Evolutionary conservation across 2,329 filamentous ascomycete species (phyloP).

Genomic region (Blastomyces parvus): DNA sequence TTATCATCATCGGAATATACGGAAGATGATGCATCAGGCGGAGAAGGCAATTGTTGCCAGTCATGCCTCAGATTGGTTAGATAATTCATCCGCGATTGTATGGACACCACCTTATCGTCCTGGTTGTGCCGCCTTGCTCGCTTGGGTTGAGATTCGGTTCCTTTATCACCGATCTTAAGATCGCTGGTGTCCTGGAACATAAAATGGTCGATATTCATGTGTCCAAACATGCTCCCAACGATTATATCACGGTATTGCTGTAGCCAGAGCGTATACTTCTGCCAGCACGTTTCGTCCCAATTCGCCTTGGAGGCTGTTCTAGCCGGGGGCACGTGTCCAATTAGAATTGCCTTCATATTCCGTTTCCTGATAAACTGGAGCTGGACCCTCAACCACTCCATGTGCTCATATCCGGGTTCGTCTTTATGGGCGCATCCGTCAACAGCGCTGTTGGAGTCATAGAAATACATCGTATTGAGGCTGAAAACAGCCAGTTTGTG

Average conservation of each 20-base stretch:
- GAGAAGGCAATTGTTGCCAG: constrained; percentile 68
- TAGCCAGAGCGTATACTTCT: constrained; percentile 89
- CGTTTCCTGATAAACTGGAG: constrained; percentile 70
- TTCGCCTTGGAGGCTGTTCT: constrained; percentile 72
- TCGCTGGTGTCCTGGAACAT: constrained; percentile 78
- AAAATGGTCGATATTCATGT: constrained; percentile 99
- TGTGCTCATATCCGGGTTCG: constrained; percentile 85
- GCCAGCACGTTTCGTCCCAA: constrained; percentile 98
- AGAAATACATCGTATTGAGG: constrained; percentile 94
- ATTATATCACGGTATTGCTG: constrained; percentile 86
- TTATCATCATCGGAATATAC: constrained; percentile 16
- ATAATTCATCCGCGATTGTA: constrained; percentile 66
- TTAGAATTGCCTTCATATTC: constrained; percentile 88
- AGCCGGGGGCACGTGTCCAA: constrained; percentile 87
- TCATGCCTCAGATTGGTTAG: constrained; percentile 63
- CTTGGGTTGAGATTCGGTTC: constrained; percentile 15
- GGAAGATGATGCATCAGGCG: constrained; percentile 26
- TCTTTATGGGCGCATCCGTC: constrained; percentile 72
- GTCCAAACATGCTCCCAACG: constrained; percentile 68
- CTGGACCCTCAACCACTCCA: constrained; percentile 92
- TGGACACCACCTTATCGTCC: constrained; percentile 50
- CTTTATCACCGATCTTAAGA: constrained; percentile 49
- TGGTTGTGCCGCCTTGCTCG: constrained; percentile 2
- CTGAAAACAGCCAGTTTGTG: constrained; percentile 79
- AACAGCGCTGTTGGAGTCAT: constrained; percentile 82